These are phyloP conservation scores for Phanerochaete sordida DNA, from an alignment of 768 basidiomycete species.

Conservation along the genomic window DNA sequence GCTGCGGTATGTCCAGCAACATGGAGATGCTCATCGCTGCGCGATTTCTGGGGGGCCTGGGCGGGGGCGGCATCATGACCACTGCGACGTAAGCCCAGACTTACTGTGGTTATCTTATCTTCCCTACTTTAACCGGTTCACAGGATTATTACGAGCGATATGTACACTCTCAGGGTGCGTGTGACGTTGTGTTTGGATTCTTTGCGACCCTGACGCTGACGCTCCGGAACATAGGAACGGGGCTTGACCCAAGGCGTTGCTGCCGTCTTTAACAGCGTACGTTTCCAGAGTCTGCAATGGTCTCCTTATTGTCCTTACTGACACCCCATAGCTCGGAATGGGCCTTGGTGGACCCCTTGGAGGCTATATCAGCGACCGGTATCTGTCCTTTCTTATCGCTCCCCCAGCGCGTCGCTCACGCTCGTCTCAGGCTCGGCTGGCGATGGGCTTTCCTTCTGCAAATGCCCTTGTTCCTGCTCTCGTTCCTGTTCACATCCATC, in stretches of 20 bases:
- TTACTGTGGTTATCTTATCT: background rate
- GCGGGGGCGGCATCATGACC: constrained; percentile 75
- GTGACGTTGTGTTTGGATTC: background rate
- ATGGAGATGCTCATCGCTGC: constrained; percentile 72
- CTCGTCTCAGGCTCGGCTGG: constrained; percentile 62
- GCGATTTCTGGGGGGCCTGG: constrained; percentile 72
- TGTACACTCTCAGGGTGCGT: constrained; percentile 72
- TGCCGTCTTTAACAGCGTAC: constrained; percentile 71
- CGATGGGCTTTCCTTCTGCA: constrained; percentile 79
- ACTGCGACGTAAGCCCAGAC: constrained; percentile 55
- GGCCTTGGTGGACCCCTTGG: constrained; percentile 81
- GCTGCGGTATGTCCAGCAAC: constrained; percentile 62
- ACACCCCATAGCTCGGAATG: constrained; percentile 69
- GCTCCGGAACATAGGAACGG: constrained; percentile 49
- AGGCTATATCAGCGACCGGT: constrained; percentile 69
- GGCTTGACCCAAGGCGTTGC: constrained; percentile 71
- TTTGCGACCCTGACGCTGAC: background rate
- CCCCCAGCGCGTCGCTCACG: background rate
- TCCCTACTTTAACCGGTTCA: background rate
- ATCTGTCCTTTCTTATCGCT: constrained; percentile 9
- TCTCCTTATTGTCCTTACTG: too few relatives aligned
- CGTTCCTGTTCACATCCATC: constrained; percentile 52
- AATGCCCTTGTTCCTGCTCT: constrained; percentile 60
- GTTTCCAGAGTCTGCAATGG: too few relatives aligned
- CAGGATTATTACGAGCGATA: constrained; percentile 75